Percentiles rank a stretch among this genome's conserved stretches.
Evolutionary conservation across 306 rosid genomes (phyloP).

Genomic region (Casuarina cunninghamiana): DNA sequence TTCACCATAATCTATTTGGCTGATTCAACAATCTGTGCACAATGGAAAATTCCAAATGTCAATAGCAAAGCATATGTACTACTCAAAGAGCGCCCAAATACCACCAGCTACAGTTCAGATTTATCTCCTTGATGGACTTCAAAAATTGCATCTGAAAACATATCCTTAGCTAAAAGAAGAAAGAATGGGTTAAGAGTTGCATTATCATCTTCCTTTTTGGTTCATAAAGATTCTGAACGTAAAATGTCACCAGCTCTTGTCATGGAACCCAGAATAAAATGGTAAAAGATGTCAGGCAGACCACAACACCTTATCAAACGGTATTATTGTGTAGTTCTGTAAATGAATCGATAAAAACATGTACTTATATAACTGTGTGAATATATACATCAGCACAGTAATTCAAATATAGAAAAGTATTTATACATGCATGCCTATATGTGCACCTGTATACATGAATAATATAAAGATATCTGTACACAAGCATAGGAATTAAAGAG

Average conservation of each 20-base stretch:
- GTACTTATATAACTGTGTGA: too few relatives aligned
- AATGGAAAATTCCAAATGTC: background rate
- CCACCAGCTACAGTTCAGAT: background rate
- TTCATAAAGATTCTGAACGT: constrained; percentile 3
- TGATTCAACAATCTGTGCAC: background rate
- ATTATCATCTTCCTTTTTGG: background rate
- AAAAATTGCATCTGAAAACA: background rate
- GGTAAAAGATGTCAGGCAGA: background rate
- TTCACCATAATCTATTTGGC: background rate
- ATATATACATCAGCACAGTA: background rate
- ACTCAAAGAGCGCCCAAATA: background rate
- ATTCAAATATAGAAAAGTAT: background rate
- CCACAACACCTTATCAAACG: background rate
- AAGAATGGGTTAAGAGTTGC: background rate
- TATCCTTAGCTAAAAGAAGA: background rate
- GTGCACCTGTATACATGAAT: too few relatives aligned
- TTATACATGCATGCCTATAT: too few relatives aligned
- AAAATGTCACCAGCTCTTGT: constrained; percentile 9
- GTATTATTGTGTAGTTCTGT: background rate
- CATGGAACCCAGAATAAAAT: background rate
- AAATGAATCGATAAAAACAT: background rate
- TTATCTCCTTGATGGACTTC: background rate
- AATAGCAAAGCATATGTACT: background rate
- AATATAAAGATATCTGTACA: background rate
- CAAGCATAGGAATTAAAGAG: background rate